Evolutionary conservation across 352 stramenopile species (phyloP), one percentile per base, ranked within the genome.

Genomic region (Phytopythium boreale): DNA sequence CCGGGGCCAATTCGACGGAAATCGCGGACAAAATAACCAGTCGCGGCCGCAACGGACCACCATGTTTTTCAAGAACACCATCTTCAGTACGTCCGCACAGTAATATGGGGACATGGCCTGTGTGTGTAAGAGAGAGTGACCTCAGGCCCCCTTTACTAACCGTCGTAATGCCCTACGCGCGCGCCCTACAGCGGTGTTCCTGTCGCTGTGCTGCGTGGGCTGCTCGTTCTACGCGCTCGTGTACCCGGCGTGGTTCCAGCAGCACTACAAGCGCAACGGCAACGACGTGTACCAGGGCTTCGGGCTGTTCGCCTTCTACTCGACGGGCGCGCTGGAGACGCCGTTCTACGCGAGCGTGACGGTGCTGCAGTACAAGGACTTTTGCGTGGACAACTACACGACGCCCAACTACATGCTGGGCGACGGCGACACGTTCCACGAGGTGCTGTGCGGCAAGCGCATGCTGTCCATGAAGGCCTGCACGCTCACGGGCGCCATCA

Each of bases 211-310:
- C 51, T 92, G 84, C 39, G 78, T 86, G 58, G 81, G 79, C 51
- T 90, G 80, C 24, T 81, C 84, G 51, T 92, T 92, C 72, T 93
- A 92, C 71, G 79, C 84, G 46, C 81, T 90, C 67, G 82, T 77
- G 15, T 94, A 93, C 64, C 86, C 86, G 11, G 84, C 86, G 31
- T 94, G 86, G 86, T 94, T 94, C 75, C 82, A 92, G 68, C 86
- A 94, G 69, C 82, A 90, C 64, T 94, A 92, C 71, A 78, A 82
- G 49, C 84, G 80, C 49, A 74, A 90, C 49, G 83, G 82, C 19
- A 82, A 79, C 19, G 64, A 92, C 62, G 75, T 94, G 29, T 94
- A 85, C 67, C 86, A 94, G 71, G 79, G 84, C 29, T 94, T 88
- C 62, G 86, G 86, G 0, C 74, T 94, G 50, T 94, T 93, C 64